Evolutionary conservation across 2,329 filamentous ascomycete species (phyloP).

Genomic region (Penicillium sumatraense): DNA sequence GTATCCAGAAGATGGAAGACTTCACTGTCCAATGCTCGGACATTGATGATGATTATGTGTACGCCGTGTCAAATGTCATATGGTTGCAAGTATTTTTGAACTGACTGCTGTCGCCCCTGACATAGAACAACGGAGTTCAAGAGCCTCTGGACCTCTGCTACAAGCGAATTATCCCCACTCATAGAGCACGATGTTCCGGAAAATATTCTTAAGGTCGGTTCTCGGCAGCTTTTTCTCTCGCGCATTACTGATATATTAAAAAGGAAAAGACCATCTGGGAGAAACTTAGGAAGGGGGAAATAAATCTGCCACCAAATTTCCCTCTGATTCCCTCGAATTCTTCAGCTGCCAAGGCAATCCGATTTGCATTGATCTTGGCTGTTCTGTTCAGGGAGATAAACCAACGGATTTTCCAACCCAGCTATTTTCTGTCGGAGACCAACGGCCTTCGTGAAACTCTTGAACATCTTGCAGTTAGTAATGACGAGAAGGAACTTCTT

Average conservation of each 20-base stretch:
- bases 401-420: conserved; percentile 7
- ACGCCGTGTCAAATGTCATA: conserved; percentile 9
- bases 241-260: conserved; percentile 1
- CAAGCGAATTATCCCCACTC: conserved; percentile 3
- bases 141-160: conserved; percentile 11
- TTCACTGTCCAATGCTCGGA: conserved; percentile 8
- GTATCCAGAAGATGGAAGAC: conserved; percentile 7
- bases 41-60: conserved; percentile 10
- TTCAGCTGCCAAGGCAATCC: conserved; percentile 3
- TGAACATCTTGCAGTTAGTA: background rate
- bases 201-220: conserved; percentile 12
- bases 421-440: conserved; percentile 2
- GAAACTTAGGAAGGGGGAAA: conserved; percentile 11
- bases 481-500: conserved; percentile 11
- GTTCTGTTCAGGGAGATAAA: conserved; percentile 11
- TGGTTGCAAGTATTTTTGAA: background rate
- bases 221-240: background rate
- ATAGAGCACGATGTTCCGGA: conserved; percentile 12
- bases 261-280: conserved; percentile 14
- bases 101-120: background rate
- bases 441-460: conserved; percentile 7
- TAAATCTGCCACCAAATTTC: conserved; percentile 4
- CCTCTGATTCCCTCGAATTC: conserved; percentile 13
- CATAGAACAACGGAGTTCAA: conserved; percentile 4
- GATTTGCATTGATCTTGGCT: conserved; percentile 11